phyloP scores from a whole-genome alignment of 805 yeast genomes.

The Scheffersomyces lignosus region DNA sequence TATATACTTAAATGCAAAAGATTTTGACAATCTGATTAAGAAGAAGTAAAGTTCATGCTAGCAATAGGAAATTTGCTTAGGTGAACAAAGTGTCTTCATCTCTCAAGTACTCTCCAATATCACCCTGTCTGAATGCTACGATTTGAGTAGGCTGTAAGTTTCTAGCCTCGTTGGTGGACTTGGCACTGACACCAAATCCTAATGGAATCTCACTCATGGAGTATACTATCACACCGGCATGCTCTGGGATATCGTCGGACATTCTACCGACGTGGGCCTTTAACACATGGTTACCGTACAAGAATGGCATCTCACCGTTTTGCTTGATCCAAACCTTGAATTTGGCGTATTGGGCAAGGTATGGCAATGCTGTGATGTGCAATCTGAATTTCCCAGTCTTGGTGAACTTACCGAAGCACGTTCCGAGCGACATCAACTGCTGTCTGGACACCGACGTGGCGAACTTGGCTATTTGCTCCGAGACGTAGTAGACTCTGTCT shows the following conservation, averaged over 20 bases:
- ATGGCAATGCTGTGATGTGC: conserved; percentile 87
- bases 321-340: conserved; percentile 95
- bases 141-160: conserved; percentile 90
- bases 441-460: conserved; percentile 91
- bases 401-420: conserved; percentile 94
- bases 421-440: conserved; percentile 88
- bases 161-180: conserved; percentile 85
- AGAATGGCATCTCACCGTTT: conserved; percentile 97
- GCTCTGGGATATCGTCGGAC: conserved; percentile 98
- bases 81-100: conserved; percentile 96
- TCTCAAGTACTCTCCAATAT: conserved; percentile 95
- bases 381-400: conserved; percentile 95
- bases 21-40: no score
- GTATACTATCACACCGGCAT: conserved; percentile 89
- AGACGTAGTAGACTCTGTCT: conserved; percentile 92
- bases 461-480: conserved; percentile 75
- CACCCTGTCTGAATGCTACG: conserved; percentile 95
- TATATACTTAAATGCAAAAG: no score
- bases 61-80: no score
- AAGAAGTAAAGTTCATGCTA: no score
- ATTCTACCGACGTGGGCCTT: conserved; percentile 96
- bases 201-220: conserved; percentile 91
- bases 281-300: conserved; percentile 93
- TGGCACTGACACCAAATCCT: conserved; percentile 95
- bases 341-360: conserved; percentile 83